Base-by-base conservation (phyloP, 2,329 filamentous ascomycete genomes). In the Diplodia intermedia region DNA sequence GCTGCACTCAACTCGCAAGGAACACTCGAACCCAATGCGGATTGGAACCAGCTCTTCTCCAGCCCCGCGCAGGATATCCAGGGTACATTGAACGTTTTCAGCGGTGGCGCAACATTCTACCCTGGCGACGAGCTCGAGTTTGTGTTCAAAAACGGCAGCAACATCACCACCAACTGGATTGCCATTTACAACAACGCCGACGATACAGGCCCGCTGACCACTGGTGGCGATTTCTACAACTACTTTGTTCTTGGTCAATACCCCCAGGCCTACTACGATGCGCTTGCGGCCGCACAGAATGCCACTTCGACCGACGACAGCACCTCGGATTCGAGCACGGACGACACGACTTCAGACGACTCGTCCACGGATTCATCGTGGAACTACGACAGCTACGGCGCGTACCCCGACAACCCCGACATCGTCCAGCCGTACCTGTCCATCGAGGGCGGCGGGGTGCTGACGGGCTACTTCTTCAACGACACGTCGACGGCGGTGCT, bases 161-260 rank as follows among this genome's bases (percentile, higher is more conserved):
- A 69, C 15, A 63, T 72, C 33, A 62, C 62, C 18, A 78, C 75
- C 36, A 14, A 57, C 29, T 77, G 75, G 3, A 29, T 56, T 18
- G 70, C 72, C 70, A 18, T 74, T 69, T 68, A 69, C 70, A 52
- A 76, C 54, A 70, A 73, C 1, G 61, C 69, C 1, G 67, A 71
- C 9, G 47, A 71, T 11, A 69, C 70, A 18, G 70, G 70, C 5
- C 77, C 79, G 1, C 69, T 83, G 1, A 77, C 75, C 4, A 82
- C 79, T 1, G 79, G 76, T 1, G 79, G 79, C 2, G 80, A 82
- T 67, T 80, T 82, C 66, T 83, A 80, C 73, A 81, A 82, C 68
- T 82, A 78, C 71, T 82, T 82, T 40, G 81, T 83, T 2, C 71
- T 79, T 0, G 73, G 74, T 0, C 50, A 20, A n/a, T 47, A 73